Conservation (phyloP, 2,329 filamentous ascomycete genomes). For the Xylariaceae sp. region DNA sequence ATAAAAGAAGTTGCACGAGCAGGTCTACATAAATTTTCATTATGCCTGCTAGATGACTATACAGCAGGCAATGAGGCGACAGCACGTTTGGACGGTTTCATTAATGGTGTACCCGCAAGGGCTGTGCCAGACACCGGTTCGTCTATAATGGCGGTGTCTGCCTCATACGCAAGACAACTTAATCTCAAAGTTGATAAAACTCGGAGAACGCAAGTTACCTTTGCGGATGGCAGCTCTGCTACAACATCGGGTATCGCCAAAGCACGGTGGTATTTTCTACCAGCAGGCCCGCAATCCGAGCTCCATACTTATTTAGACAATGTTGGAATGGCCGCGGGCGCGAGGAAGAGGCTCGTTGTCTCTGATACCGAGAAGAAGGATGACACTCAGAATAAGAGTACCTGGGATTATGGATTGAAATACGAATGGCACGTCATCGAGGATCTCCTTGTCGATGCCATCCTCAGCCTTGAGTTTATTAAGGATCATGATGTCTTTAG, state of each 20-base stretch:
- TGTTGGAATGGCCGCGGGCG: neutral
- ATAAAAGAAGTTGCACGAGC: conserved; percentile 1
- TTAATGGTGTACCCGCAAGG: neutral
- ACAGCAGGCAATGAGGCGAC: neutral
- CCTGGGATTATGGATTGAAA: conserved; percentile 9
- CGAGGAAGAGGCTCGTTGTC: neutral
- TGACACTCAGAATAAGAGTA: neutral
- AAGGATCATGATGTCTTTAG: conserved; percentile 9
- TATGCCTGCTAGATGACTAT: neutral
- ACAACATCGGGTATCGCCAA: neutral
- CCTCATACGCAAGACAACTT: neutral
- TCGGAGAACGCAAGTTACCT: neutral
- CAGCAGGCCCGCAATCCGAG: neutral
- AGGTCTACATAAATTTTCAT: neutral
- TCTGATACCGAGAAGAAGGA: neutral
- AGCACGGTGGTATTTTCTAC: conserved; percentile 6
- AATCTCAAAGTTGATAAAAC: neutral
- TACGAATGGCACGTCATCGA: conserved; percentile 15
- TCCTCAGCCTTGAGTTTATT: conserved; percentile 9
- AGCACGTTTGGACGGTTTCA: conserved; percentile 9
- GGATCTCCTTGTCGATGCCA: conserved; percentile 4
- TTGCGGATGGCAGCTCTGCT: conserved; percentile 12
- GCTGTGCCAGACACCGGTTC: conserved; percentile 14
- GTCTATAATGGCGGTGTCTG: conserved; percentile 7
- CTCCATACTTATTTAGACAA: neutral